Evolutionary conservation across 192 early-diverging fungal species (phyloP).

Genomic region (Linnemannia elongata): DNA sequence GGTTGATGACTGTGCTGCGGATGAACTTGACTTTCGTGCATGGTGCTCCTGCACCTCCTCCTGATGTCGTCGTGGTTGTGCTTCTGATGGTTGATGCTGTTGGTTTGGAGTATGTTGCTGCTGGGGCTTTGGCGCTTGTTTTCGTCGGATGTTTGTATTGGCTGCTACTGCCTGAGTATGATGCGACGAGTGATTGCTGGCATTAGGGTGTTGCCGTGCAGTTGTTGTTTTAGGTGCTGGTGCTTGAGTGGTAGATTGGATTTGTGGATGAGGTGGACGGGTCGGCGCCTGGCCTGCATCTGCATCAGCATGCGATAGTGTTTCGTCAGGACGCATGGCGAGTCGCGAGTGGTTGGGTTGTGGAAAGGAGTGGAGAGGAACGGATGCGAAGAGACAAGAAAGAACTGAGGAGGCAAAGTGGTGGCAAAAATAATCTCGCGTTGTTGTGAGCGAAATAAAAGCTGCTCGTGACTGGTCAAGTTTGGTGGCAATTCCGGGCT

Average conservation of each 20-base stretch:
- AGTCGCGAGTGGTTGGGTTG: background rate
- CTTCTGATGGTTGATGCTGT: background rate
- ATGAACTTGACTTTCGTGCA: background rate
- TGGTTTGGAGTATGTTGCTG: background rate
- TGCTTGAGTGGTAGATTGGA: background rate
- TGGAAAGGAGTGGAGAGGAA: background rate
- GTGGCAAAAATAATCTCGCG: background rate
- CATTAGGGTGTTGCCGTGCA: background rate
- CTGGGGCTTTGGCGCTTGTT: background rate
- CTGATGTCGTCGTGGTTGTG: background rate
- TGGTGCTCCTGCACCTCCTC: background rate
- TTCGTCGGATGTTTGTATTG: background rate
- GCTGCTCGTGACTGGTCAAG: background rate
- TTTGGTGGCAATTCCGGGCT: slow-evolving; percentile 7
- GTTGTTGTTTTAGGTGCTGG: background rate
- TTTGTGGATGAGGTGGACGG: background rate
- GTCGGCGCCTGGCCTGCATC: background rate
- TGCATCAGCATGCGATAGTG: background rate
- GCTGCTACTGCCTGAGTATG: background rate
- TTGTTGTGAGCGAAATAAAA: background rate
- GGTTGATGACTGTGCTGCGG: background rate
- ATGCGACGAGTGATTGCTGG: background rate
- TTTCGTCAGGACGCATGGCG: background rate
- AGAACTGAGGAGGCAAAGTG: background rate
- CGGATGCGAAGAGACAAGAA: background rate